These are phyloP conservation scores for Phaeosphaeriaceae sp. DNA, from an alignment of 2,329 filamentous ascomycete species.

Conservation along the genomic window DNA sequence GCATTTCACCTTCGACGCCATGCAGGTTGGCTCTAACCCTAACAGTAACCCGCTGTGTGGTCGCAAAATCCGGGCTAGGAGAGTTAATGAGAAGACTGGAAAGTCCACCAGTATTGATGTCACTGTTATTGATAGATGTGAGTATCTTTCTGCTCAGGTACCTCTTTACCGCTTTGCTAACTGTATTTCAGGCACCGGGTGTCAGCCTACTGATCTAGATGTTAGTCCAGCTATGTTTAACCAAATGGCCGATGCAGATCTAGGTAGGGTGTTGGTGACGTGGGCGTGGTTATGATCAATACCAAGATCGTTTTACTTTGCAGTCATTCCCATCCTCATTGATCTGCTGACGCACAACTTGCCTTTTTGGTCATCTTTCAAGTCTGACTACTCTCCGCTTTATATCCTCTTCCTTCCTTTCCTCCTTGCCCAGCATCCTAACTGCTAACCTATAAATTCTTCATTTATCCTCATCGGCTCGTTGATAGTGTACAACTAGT, in stretches of 20 bases:
- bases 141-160: conserved; percentile 12
- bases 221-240: conserved; percentile 57
- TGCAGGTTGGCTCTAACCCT: conserved; percentile 55
- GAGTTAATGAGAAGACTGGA: conserved; percentile 53
- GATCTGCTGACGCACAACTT: background rate
- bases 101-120: conserved; percentile 62
- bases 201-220: conserved; percentile 57
- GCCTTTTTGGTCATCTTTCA: background rate
- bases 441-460: no score
- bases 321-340: conserved; percentile 1
- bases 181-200: conserved; percentile 51
- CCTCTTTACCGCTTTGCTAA: conserved; percentile 19
- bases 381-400: no score
- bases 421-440: no score
- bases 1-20: conserved; percentile 69
- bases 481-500: no score
- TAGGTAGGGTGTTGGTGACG: conserved; percentile 56
- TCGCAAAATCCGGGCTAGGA: conserved; percentile 66
- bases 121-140: conserved; percentile 72
- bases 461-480: no score
- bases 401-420: no score
- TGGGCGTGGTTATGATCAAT: conserved; percentile 57
- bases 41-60: conserved; percentile 74
- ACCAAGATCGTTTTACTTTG: conserved; percentile 1
- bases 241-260: conserved; percentile 53